Conservation (phyloP, 768 basidiomycete genomes). For the Plicaturopsis crispa region DNA sequence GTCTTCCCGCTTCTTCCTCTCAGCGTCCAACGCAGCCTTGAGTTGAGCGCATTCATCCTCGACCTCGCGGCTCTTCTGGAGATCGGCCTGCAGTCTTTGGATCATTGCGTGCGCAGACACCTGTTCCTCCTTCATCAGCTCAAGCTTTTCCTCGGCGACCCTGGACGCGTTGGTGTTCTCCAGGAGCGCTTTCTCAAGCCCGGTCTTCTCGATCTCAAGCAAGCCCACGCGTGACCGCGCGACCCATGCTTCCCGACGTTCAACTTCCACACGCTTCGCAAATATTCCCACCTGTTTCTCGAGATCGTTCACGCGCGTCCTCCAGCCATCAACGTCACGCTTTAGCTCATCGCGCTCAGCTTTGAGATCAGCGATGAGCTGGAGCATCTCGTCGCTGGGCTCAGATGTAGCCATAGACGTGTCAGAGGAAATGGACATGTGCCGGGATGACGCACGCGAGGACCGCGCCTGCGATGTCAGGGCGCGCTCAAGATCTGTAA, state of each 20-base stretch:
- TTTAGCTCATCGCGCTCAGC: slow-evolving; percentile 85
- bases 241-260: slow-evolving; percentile 78
- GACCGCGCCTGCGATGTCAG: slow-evolving; percentile 37
- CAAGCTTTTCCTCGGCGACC: slow-evolving; percentile 7
- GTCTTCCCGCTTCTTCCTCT: slow-evolving; percentile 32
- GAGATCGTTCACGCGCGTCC: slow-evolving; percentile 64
- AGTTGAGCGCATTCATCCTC: slow-evolving; percentile 29
- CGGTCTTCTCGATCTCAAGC: slow-evolving; percentile 60
- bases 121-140: neutral
- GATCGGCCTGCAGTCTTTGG: slow-evolving; percentile 16
- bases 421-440: slow-evolving; percentile 44
- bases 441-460: slow-evolving; percentile 31
- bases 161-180: slow-evolving; percentile 21
- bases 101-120: slow-evolving; percentile 22
- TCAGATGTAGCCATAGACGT: slow-evolving; percentile 25
- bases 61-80: slow-evolving; percentile 14
- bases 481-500: slow-evolving; percentile 72
- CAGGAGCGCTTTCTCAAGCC: slow-evolving; percentile 41
- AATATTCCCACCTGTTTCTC: slow-evolving; percentile 65
- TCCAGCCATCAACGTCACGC: slow-evolving; percentile 85
- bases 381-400: slow-evolving; percentile 73
- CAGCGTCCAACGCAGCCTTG: slow-evolving; percentile 27
- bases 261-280: slow-evolving; percentile 63
- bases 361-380: slow-evolving; percentile 70
- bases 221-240: slow-evolving; percentile 66